phyloP scores from a whole-genome alignment of 768 basidiomycete species.

The Krasilnikovozyma curviuscula region DNA sequence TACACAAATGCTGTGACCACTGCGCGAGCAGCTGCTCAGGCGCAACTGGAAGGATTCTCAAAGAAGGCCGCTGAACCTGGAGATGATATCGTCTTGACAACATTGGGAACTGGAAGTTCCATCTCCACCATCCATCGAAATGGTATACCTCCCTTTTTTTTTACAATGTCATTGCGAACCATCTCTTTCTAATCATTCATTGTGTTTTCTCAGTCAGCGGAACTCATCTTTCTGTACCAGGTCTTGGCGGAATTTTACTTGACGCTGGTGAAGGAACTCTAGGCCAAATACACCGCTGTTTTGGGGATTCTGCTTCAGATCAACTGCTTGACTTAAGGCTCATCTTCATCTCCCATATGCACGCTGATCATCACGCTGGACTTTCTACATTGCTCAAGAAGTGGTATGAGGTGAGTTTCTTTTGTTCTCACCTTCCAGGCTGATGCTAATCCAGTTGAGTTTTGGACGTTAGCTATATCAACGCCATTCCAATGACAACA shows the following conservation, averaged over 20 bases:
- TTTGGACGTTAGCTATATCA: too few species aligned
- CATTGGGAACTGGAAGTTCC: conserved; percentile 78
- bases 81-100: conserved; percentile 46
- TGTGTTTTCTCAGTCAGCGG: conserved; percentile 48
- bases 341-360: conserved; percentile 74
- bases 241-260: conserved; percentile 52
- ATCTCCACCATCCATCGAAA: conserved; percentile 72
- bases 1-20: too few species aligned
- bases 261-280: conserved; percentile 85
- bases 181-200: too few species aligned
- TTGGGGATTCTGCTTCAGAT: too few species aligned
- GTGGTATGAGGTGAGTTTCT: conserved; percentile 48
- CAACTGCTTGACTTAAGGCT: conserved; percentile 50
- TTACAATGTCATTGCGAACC: too few species aligned
- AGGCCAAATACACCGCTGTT: conserved; percentile 66
- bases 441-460: too few species aligned
- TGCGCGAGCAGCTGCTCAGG: too few species aligned
- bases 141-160: conserved; percentile 31
- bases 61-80: conserved; percentile 35
- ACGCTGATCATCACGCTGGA: conserved; percentile 83
- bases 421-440: too few species aligned
- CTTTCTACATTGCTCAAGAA: conserved; percentile 51
- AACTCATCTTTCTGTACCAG: conserved; percentile 56
- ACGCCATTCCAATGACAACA: too few species aligned
- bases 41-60: too few species aligned